Evolutionary conservation across 257 asterid genomes (phyloP), one percentile per base, ranked within the genome.

Genomic region (Coffea eugenioides): DNA sequence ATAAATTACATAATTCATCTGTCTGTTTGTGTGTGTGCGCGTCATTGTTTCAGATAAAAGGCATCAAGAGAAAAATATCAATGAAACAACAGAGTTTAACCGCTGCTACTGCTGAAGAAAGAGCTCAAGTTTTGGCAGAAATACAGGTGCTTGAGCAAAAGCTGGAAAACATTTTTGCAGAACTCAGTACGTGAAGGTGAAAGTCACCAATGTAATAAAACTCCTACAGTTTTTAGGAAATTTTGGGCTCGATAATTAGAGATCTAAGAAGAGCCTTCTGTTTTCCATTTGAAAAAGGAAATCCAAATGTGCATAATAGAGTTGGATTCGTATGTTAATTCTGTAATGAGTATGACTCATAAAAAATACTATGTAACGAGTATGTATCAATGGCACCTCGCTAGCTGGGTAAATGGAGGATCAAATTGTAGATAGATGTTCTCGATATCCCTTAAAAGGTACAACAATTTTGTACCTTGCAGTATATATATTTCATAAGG

Each of bases 11-110:
- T 23, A 0, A 20, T n/a, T 75, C 5, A 56, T 4, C 27, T 11
- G 16, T 6, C 5, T 15, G 41, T 6, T 25, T 65, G 41, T 27
- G 43, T 65, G 43, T 13, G 15, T 65, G 31, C 11, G 6, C 11
- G 6, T 49, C 4, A 1, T 23, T 31, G 56, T 43, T 80, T 85
- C 92, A 94, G 96, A 88, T 93, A 67, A 86, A 84, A 70, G 84
- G 91, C 79, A 77, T 89, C 8, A 68, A 74, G 77, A 86, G 73
- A 48, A 86, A 84, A 68, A 88, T 93, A 54, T 9, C 71, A 0
- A 36, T 77, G 82, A 76, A 69, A 83, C 67, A 39, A 56, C 54
- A 71, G 75, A 67, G 83, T 43, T 80, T 90, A 82, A 73, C 51
- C 31, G 74, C 87, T 2, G 65, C 36, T 57, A 83, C 77, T 61